Evolutionary conservation across 75 land plant genomes (phyloP).

Genomic region (Ceratopteris richardii): DNA sequence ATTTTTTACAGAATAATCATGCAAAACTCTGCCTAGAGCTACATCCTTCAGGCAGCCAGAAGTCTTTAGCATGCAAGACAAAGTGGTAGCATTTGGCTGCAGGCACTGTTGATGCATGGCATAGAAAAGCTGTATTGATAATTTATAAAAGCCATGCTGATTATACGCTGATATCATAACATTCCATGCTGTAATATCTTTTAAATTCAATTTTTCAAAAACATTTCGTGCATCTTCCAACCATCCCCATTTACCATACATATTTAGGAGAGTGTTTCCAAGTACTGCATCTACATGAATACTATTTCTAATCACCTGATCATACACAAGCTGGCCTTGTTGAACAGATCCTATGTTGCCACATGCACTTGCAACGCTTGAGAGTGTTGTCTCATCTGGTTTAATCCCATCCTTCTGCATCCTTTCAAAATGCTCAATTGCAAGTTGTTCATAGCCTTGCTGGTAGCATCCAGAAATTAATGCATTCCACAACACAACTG

Average conservation of each 20-base stretch:
- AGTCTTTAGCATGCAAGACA: no score
- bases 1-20: slow-evolving; percentile 19
- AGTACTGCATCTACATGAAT: slow-evolving; percentile 2
- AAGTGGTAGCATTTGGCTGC: slow-evolving; percentile 25
- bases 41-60: no score
- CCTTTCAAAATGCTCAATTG: slow-evolving; percentile 2
- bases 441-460: slow-evolving; percentile 6
- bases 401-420: slow-evolving; percentile 8
- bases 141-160: neutral
- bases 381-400: slow-evolving; percentile 7
- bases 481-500: slow-evolving; percentile 15
- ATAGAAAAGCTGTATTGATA: slow-evolving; percentile 5
- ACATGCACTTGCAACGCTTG: slow-evolving; percentile 8
- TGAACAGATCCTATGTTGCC: slow-evolving; percentile 11
- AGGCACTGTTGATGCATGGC: slow-evolving; percentile 9
- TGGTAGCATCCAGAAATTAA: slow-evolving; percentile 12
- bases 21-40: no score
- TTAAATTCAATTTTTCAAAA: slow-evolving; percentile 6
- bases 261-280: slow-evolving; percentile 14
- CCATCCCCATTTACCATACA: slow-evolving; percentile 31
- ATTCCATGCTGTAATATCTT: slow-evolving; percentile 28
- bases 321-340: slow-evolving; percentile 8
- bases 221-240: slow-evolving; percentile 7
- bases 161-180: slow-evolving; percentile 27
- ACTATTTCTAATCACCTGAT: slow-evolving; percentile 8